Conservation (phyloP, 768 basidiomycete genomes). For the Psilocybe cyanescens region DNA sequence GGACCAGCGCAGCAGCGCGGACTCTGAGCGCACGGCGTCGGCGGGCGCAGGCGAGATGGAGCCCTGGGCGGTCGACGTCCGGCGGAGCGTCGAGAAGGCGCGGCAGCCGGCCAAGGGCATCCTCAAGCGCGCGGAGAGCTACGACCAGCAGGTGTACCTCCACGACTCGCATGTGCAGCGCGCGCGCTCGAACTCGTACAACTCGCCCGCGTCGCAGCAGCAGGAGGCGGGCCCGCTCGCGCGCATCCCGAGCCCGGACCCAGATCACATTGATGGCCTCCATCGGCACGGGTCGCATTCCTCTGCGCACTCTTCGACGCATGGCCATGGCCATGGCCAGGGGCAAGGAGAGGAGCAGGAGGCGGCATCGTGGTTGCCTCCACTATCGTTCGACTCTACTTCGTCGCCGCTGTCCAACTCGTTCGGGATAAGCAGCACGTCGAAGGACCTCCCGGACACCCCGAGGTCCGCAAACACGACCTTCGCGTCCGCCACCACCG, state of each 20-base stretch:
- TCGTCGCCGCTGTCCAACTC: slow-evolving; percentile 29
- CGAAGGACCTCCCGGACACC: slow-evolving; percentile 41
- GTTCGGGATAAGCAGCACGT: slow-evolving; percentile 29
- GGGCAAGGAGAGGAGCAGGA: slow-evolving; percentile 22
- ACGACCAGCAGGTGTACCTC: slow-evolving; percentile 65
- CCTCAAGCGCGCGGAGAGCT: slow-evolving; percentile 78
- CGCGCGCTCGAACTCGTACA: slow-evolving; percentile 84
- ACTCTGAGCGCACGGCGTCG: slow-evolving; percentile 32
- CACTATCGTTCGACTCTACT: slow-evolving; percentile 58
- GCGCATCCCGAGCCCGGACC: slow-evolving; percentile 81
- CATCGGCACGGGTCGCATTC: slow-evolving; percentile 68
- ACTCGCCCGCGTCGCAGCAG: slow-evolving; percentile 52
- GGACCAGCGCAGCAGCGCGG: slow-evolving; percentile 49
- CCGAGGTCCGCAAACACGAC: slow-evolving; percentile 9
- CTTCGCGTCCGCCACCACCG: not conserved
- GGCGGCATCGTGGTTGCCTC: slow-evolving; percentile 65
- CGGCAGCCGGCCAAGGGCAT: slow-evolving; percentile 80
- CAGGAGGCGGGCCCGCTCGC: slow-evolving; percentile 76
- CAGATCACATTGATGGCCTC: slow-evolving; percentile 87
- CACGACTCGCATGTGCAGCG: slow-evolving; percentile 50
- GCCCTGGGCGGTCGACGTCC: slow-evolving; percentile 78
- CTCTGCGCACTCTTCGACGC: slow-evolving; percentile 26
- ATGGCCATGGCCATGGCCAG: slow-evolving; percentile 31
- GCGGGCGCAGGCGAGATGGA: slow-evolving; percentile 38
- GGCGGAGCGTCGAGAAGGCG: slow-evolving; percentile 72